phyloP scores from a whole-genome alignment of 257 asterid species.

The Misopates orontium region DNA sequence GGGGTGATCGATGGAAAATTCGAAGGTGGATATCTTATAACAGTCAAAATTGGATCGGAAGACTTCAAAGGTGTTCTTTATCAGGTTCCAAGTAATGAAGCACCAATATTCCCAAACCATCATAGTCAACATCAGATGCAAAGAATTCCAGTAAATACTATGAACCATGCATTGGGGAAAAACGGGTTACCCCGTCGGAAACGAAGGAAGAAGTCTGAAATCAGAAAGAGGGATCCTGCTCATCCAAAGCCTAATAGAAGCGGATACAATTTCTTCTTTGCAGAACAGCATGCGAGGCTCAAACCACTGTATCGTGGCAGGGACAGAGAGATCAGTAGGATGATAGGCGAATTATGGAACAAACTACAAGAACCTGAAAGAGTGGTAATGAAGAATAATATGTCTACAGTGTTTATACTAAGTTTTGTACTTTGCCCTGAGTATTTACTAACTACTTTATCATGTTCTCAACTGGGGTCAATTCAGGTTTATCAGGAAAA shows the following conservation, averaged over 20 bases:
- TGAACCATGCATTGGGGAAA: slow-evolving; percentile 30
- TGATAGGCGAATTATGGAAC: slow-evolving; percentile 87
- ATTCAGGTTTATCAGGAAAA: slow-evolving; percentile 75
- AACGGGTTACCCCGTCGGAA: slow-evolving; percentile 47
- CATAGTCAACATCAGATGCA: slow-evolving; percentile 26
- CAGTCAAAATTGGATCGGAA: slow-evolving; percentile 68
- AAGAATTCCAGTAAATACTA: slow-evolving; percentile 18
- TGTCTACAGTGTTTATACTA: neutral
- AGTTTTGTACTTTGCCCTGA: neutral
- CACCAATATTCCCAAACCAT: slow-evolving; percentile 22
- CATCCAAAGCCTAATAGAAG: slow-evolving; percentile 93
- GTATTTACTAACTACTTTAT: neutral
- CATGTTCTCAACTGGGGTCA: neutral
- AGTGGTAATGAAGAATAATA: slow-evolving; percentile 50
- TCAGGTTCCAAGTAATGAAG: slow-evolving; percentile 39
- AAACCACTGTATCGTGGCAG: slow-evolving; percentile 67
- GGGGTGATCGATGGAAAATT: slow-evolving; percentile 91
- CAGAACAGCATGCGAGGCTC: slow-evolving; percentile 76
- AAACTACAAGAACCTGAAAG: slow-evolving; percentile 64
- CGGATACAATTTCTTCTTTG: slow-evolving; percentile 89
- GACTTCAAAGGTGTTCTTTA: slow-evolving; percentile 82
- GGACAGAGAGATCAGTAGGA: slow-evolving; percentile 78
- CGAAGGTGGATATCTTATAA: slow-evolving; percentile 82
- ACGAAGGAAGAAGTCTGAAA: slow-evolving; percentile 77
- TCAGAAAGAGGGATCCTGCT: slow-evolving; percentile 70